A percentile compares a stretch with the other conserved stretches of the same genome.
These are phyloP conservation scores for Eucalyptus victrix DNA, from an alignment of 345 rosid species.

Conservation along the genomic window DNA sequence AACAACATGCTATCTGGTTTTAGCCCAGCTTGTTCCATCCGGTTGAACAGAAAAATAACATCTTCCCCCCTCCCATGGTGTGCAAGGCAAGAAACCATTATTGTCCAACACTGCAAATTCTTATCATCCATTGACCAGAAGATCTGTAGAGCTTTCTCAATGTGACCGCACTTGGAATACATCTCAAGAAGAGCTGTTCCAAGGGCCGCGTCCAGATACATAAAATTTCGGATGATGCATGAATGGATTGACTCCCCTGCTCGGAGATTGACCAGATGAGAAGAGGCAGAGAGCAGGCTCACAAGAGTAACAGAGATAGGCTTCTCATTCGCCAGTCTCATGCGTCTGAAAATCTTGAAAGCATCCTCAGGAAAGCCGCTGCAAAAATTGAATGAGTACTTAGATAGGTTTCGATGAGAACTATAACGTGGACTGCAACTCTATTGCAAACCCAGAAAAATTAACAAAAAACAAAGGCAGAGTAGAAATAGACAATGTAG, in stretches of 20 bases:
- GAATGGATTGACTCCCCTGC: slow-evolving; percentile 19
- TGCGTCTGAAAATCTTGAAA: slow-evolving; percentile 7
- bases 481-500: not conserved
- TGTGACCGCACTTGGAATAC: slow-evolving; percentile 40
- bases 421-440: not conserved
- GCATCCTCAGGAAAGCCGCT: slow-evolving; percentile 17
- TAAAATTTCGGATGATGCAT: not conserved
- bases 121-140: slow-evolving; percentile 15
- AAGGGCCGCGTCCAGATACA: slow-evolving; percentile 18
- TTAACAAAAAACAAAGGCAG: not conserved
- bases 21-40: slow-evolving; percentile 1
- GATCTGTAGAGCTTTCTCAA: slow-evolving; percentile 14
- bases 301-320: slow-evolving; percentile 15
- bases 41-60: slow-evolving; percentile 1
- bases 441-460: not conserved
- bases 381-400: not conserved
- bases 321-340: not conserved
- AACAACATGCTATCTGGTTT: slow-evolving; percentile 11
- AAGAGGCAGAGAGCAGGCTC: slow-evolving; percentile 19
- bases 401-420: not conserved
- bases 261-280: slow-evolving; percentile 2
- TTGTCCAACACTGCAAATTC: slow-evolving; percentile 34
- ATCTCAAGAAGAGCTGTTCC: slow-evolving; percentile 43
- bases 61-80: slow-evolving; percentile 3
- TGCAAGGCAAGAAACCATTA: slow-evolving; percentile 31